These are phyloP conservation scores for Coemansia sp. DNA, from an alignment of 192 early-diverging fungal genomes.

Conservation along the genomic window DNA sequence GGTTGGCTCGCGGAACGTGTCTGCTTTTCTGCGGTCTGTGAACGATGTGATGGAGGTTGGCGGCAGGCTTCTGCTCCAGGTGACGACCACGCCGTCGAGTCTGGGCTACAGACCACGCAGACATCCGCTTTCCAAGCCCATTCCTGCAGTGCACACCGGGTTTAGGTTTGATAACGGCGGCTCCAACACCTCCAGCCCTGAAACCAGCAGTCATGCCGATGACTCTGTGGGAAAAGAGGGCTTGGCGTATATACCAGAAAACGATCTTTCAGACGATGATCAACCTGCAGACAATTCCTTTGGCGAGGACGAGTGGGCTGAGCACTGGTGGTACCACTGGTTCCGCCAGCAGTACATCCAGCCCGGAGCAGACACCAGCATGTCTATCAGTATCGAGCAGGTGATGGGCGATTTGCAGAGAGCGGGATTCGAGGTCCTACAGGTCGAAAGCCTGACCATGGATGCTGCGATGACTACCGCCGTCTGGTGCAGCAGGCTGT, in stretches of 20 bases:
- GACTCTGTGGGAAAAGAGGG: neutral
- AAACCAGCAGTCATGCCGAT: neutral
- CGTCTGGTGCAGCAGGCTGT: constrained; percentile 39
- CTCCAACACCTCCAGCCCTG: neutral
- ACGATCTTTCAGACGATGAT: neutral
- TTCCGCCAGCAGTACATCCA: constrained; percentile 47
- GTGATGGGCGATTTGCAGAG: constrained; percentile 47
- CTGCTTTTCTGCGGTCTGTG: constrained; percentile 30
- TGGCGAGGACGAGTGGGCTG: constrained; percentile 40
- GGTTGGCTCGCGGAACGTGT: constrained; percentile 35
- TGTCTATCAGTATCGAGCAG: constrained; percentile 41
- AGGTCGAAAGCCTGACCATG: constrained; percentile 49
- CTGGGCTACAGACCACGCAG: constrained; percentile 19
- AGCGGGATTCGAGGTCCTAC: constrained; percentile 50
- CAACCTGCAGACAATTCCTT: neutral
- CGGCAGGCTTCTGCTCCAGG: constrained; percentile 41
- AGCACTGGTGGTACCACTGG: constrained; percentile 58
- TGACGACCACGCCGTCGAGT: constrained; percentile 49
- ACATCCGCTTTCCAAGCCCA: neutral
- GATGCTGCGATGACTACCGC: constrained; percentile 49
- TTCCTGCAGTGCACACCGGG: neutral
- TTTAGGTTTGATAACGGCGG: neutral
- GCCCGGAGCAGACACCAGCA: constrained; percentile 50
- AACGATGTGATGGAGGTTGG: constrained; percentile 25
- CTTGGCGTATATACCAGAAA: neutral